Conservation (phyloP, 352 stramenopile species). For the Phytophthora cactorum region DNA sequence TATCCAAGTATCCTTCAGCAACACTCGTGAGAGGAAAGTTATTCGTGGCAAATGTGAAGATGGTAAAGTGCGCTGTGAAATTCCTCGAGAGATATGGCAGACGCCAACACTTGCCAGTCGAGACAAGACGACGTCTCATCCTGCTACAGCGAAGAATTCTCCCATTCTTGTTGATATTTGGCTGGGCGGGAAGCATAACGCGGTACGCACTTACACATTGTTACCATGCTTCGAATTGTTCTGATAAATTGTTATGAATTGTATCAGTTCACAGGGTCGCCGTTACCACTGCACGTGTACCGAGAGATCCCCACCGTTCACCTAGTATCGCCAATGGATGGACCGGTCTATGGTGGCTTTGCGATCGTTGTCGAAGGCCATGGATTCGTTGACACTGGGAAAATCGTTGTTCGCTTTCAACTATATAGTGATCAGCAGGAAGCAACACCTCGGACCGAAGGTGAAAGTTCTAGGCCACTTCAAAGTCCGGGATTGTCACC, state of each 20-base stretch:
- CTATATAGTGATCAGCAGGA: constrained; percentile 36
- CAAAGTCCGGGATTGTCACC: background rate
- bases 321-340: constrained; percentile 66
- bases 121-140: constrained; percentile 5
- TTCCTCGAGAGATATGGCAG: constrained; percentile 40
- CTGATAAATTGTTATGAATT: background rate
- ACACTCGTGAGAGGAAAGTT: constrained; percentile 22
- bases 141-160: background rate
- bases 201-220: constrained; percentile 29
- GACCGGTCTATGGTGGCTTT: constrained; percentile 78
- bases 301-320: constrained; percentile 43
- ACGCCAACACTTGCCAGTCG: constrained; percentile 1
- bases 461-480: constrained; percentile 11
- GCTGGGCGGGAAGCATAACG: constrained; percentile 61
- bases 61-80: constrained; percentile 43
- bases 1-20: constrained; percentile 57
- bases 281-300: constrained; percentile 65
- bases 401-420: constrained; percentile 70
- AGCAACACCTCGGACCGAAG: constrained; percentile 10
- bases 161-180: constrained; percentile 71
- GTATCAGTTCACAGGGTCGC: constrained; percentile 59
- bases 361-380: constrained; percentile 61
- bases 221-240: background rate
- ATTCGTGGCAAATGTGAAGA: constrained; percentile 44
- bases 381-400: constrained; percentile 68